Percentiles rank a stretch among this genome's conserved stretches.
These are phyloP conservation scores for Cadophora luteo-olivacea DNA, from an alignment of 2,329 filamentous ascomycete species.

Conservation along the genomic window DNA sequence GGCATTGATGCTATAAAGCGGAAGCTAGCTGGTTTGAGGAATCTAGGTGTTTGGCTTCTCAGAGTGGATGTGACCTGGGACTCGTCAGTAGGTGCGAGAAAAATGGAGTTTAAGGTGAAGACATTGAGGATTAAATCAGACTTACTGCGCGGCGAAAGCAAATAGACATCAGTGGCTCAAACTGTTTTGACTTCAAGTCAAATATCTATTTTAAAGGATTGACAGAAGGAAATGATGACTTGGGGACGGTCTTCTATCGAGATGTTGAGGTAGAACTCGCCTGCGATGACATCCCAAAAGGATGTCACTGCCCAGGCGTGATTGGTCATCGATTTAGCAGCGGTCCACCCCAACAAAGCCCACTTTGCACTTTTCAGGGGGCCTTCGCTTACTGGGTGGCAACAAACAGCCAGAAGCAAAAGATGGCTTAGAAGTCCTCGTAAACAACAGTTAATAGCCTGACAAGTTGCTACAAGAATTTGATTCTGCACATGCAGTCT, in stretches of 20 bases:
- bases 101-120: too few species aligned
- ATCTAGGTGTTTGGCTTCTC: not conserved
- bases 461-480: not conserved
- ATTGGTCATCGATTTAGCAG: not conserved
- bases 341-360: not conserved
- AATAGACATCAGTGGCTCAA: not conserved
- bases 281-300: not conserved
- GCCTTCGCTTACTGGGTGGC: not conserved
- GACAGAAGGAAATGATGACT: not conserved
- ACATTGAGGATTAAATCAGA: not conserved
- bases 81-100: not conserved
- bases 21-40: not conserved
- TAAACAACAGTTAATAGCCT: too few species aligned
- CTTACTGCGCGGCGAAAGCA: not conserved
- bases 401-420: not conserved
- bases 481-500: not conserved
- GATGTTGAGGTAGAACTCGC: not conserved
- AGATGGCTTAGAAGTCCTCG: not conserved
- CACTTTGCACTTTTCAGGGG: conserved; percentile 9
- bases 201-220: not conserved
- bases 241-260: not conserved
- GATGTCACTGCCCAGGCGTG: conserved; percentile 2
- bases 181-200: too few species aligned
- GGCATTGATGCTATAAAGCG: conserved; percentile 1
- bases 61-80: not conserved